Evolutionary conservation across 2,329 filamentous ascomycete species (phyloP).

Genomic region (Talaromyces marneffei): DNA sequence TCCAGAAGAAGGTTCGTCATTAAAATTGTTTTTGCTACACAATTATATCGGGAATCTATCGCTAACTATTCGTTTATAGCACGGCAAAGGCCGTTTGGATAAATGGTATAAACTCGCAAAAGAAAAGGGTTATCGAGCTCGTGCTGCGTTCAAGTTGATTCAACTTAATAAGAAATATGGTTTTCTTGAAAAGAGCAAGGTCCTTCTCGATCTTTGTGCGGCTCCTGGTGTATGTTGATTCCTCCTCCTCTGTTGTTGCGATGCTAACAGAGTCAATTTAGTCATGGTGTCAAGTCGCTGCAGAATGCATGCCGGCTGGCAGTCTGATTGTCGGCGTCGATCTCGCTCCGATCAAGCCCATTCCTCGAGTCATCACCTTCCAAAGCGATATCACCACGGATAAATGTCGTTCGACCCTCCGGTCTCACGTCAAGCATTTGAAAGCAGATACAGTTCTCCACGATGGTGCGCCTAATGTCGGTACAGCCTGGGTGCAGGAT

Average conservation of each 20-base stretch:
- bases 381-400: constrained; percentile 98
- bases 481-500: constrained; percentile 96
- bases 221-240: constrained; percentile 69
- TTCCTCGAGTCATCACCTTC: constrained; percentile 88
- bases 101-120: constrained; percentile 99
- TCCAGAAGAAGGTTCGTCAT: constrained; percentile 82
- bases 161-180: constrained; percentile 99
- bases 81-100: constrained; percentile 95
- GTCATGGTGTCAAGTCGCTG: constrained; percentile 95
- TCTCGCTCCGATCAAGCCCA: constrained; percentile 89
- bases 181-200: constrained; percentile 94
- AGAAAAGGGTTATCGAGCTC: constrained; percentile 92
- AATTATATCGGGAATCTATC: no score
- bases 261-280: constrained; percentile 31
- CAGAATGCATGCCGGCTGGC: constrained; percentile 86
- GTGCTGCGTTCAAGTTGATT: constrained; percentile 96
- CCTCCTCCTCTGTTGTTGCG: not conserved
- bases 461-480: constrained; percentile 95
- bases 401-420: constrained; percentile 85
- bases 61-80: constrained; percentile 41
- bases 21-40: no score
- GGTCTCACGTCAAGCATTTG: constrained; percentile 87
- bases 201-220: constrained; percentile 93
- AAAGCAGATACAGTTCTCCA: constrained; percentile 94
- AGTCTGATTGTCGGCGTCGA: constrained; percentile 93